Conservation (phyloP, 176 grass and related monocot genomes). For the Pontederia paniculata region DNA sequence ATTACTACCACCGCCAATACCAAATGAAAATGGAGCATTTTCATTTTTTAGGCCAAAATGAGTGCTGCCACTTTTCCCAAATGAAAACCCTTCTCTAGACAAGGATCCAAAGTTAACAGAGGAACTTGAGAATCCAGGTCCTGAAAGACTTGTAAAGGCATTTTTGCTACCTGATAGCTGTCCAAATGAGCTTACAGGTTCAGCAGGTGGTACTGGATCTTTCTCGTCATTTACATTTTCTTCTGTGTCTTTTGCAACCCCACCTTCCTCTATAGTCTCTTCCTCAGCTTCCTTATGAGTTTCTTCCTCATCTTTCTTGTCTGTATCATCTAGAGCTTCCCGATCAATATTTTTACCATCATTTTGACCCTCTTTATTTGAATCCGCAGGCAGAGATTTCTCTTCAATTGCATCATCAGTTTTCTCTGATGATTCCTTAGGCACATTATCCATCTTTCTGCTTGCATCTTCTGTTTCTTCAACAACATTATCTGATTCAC, state of each 20-base stretch:
- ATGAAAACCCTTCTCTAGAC: conserved; percentile 29
- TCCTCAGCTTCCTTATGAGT: conserved; percentile 24
- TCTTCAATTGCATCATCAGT: not conserved
- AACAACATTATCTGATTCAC: conserved; percentile 3
- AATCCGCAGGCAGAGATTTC: conserved; percentile 19
- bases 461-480: conserved; percentile 15
- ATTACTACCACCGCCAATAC: conserved; percentile 30
- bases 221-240: conserved; percentile 39
- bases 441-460: conserved; percentile 12
- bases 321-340: conserved; percentile 23
- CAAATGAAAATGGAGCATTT: conserved; percentile 42
- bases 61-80: conserved; percentile 22
- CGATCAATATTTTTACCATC: conserved; percentile 18
- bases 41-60: conserved; percentile 38
- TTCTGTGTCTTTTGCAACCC: conserved; percentile 26
- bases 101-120: conserved; percentile 66
- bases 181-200: conserved; percentile 67
- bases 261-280: conserved; percentile 26
- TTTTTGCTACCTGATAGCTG: conserved; percentile 93
- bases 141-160: conserved; percentile 75
- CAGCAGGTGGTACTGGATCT: conserved; percentile 19
- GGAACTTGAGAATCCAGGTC: conserved; percentile 77
- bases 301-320: conserved; percentile 29
- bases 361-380: conserved; percentile 29
- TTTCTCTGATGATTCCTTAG: conserved; percentile 11